Evolutionary conservation across 116 monocot species (phyloP).

Genomic region (Cymodocea nodosa): DNA sequence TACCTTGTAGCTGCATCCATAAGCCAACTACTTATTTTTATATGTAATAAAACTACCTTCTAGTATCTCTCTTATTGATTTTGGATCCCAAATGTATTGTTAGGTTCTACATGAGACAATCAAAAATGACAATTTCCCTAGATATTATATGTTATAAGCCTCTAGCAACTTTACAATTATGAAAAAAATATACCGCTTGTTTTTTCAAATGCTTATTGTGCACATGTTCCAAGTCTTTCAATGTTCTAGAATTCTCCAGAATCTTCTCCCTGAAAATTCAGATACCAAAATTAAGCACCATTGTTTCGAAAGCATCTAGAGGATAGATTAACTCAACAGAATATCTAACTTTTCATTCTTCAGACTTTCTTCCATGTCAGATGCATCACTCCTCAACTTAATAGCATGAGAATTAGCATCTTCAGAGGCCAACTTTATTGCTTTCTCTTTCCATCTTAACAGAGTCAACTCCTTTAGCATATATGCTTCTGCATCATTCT

Average conservation of each 20-base stretch:
- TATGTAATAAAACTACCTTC: no score
- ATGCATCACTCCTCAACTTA: constrained; percentile 41
- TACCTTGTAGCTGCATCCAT: no score
- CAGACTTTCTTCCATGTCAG: constrained; percentile 50
- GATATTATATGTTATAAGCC: neutral
- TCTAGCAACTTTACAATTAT: neutral
- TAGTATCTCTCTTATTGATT: no score
- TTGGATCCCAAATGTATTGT: no score
- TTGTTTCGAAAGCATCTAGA: neutral
- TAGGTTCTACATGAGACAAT: no score
- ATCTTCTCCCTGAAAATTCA: constrained; percentile 47
- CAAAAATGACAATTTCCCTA: no score
- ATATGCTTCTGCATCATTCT: constrained; percentile 87
- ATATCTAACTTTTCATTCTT: constrained; percentile 50
- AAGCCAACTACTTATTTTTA: no score
- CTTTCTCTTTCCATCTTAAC: constrained; percentile 85
- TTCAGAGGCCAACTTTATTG: constrained; percentile 62
- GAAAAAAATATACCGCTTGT: constrained; percentile 42
- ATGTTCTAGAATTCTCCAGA: constrained; percentile 30
- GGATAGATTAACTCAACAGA: neutral
- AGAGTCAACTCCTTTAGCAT: constrained; percentile 82
- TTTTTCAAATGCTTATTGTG: constrained; percentile 64
- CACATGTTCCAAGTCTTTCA: constrained; percentile 58
- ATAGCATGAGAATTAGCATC: constrained; percentile 42
- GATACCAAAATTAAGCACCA: neutral